These are phyloP conservation scores for Piedraia hortae DNA, from an alignment of 2,329 filamentous ascomycete genomes.

Conservation along the genomic window DNA sequence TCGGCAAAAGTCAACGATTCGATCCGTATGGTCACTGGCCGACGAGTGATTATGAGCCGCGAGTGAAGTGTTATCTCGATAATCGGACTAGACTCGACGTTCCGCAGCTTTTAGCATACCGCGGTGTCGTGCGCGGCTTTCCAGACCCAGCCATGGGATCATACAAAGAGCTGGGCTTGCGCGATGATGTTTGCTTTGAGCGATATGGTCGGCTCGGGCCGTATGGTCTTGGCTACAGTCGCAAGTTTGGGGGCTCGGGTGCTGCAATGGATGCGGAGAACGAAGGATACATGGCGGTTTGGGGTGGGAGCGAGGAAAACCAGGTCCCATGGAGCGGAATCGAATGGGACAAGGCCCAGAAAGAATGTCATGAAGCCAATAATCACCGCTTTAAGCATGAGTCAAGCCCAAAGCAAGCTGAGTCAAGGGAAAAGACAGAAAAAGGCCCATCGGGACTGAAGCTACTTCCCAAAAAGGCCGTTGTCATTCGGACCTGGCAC, in stretches of 20 bases:
- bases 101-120: constrained; percentile 44
- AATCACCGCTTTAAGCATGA: constrained; percentile 38
- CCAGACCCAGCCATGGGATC: constrained; percentile 70
- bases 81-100: constrained; percentile 33
- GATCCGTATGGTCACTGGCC: constrained; percentile 22
- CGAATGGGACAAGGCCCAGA: constrained; percentile 55
- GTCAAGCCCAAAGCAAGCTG: constrained; percentile 11
- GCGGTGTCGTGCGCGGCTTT: constrained; percentile 58
- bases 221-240: constrained; percentile 71
- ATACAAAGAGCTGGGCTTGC: constrained; percentile 49
- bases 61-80: constrained; percentile 54
- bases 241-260: constrained; percentile 50
- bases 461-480: constrained; percentile 34
- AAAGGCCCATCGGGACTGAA: constrained; percentile 6
- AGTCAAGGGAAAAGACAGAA: constrained; percentile 7
- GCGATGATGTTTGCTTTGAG: constrained; percentile 78
- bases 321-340: constrained; percentile 53
- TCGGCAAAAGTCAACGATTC: constrained; percentile 19
- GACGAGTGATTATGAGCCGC: background rate
- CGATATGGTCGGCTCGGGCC: constrained; percentile 66
- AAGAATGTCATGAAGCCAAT: constrained; percentile 46
- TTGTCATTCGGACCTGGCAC: constrained; percentile 62
- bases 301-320: constrained; percentile 29
- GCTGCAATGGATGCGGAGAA: constrained; percentile 64
- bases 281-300: constrained; percentile 55